These are phyloP conservation scores for Melastoma malabathricum DNA, from an alignment of 345 rosid species.

Conservation along the genomic window DNA sequence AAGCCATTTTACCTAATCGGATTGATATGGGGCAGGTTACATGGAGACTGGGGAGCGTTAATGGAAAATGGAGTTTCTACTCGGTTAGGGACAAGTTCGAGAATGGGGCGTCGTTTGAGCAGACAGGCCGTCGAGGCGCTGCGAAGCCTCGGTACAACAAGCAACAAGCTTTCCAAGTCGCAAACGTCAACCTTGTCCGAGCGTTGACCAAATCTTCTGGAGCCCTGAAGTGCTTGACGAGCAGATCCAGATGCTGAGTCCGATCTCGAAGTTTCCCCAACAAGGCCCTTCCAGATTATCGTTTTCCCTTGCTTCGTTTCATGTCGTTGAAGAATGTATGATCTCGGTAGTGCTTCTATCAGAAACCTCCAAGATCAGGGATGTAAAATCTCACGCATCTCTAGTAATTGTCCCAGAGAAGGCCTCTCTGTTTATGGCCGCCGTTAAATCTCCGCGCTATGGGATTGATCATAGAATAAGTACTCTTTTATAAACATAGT, in stretches of 20 bases:
- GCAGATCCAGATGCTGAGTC: conserved; percentile 16
- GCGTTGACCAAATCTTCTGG: conserved; percentile 41
- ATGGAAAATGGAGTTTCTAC: conserved; percentile 41
- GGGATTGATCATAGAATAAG: not conserved
- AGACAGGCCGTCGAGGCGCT: conserved; percentile 20
- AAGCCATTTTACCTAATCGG: not conserved
- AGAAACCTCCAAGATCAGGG: too few relatives aligned
- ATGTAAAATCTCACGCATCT: too few relatives aligned
- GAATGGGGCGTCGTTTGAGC: conserved; percentile 49
- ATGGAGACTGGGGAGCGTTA: conserved; percentile 27
- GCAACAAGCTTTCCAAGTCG: conserved; percentile 32
- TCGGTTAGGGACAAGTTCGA: conserved; percentile 38
- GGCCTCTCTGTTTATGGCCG: too few relatives aligned
- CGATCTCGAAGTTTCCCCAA: not conserved
- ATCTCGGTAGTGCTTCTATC: too few relatives aligned
- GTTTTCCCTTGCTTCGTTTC: too few relatives aligned
- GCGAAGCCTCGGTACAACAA: conserved; percentile 34
- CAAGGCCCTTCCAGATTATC: not conserved
- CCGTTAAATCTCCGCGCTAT: too few relatives aligned
- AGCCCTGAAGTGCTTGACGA: conserved; percentile 24
- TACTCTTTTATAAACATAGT: not conserved
- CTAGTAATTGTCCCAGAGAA: too few relatives aligned
- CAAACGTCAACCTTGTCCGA: conserved; percentile 24
- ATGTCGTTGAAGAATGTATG: too few relatives aligned
- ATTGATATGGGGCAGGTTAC: conserved; percentile 22